Evolutionary conservation across 2,329 filamentous ascomycete species (phyloP).

Genomic region (Xylariaceae sp.): DNA sequence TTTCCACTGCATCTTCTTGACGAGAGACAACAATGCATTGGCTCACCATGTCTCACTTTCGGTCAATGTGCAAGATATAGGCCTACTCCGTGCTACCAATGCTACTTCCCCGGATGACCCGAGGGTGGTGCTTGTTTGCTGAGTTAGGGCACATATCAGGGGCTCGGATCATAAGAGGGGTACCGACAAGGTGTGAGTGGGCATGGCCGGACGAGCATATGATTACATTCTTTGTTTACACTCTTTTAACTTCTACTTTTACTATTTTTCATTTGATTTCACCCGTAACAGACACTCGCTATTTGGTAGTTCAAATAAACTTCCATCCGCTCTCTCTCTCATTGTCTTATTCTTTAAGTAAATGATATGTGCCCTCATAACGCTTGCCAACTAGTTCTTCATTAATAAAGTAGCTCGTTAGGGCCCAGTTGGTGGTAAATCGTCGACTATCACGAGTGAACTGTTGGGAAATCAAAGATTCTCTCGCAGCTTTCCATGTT

Average conservation of each 20-base stretch:
- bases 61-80: slow-evolving; percentile 15
- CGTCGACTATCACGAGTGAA: no score
- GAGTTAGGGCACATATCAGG: not conserved
- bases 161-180: not conserved
- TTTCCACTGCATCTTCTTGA: slow-evolving; percentile 3
- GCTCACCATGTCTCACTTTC: slow-evolving; percentile 9
- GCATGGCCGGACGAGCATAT: not conserved
- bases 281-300: slow-evolving; percentile 4
- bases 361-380: not conserved
- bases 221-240: slow-evolving; percentile 4
- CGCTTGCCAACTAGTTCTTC: no score
- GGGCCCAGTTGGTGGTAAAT: no score
- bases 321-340: slow-evolving; percentile 3
- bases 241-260: slow-evolving; percentile 1
- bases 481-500: no score
- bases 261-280: slow-evolving; percentile 2
- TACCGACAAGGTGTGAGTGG: not conserved
- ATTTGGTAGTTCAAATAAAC: slow-evolving; percentile 12
- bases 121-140: slow-evolving; percentile 10
- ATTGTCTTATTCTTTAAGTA: slow-evolving; percentile 2
- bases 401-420: no score
- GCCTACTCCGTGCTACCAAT: slow-evolving; percentile 10
- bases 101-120: slow-evolving; percentile 10
- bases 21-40: slow-evolving; percentile 10
- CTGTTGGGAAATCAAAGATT: no score